Evolutionary conservation across 2,329 filamentous ascomycete species (phyloP).

Genomic region (Pseudogymnoascus sp.): DNA sequence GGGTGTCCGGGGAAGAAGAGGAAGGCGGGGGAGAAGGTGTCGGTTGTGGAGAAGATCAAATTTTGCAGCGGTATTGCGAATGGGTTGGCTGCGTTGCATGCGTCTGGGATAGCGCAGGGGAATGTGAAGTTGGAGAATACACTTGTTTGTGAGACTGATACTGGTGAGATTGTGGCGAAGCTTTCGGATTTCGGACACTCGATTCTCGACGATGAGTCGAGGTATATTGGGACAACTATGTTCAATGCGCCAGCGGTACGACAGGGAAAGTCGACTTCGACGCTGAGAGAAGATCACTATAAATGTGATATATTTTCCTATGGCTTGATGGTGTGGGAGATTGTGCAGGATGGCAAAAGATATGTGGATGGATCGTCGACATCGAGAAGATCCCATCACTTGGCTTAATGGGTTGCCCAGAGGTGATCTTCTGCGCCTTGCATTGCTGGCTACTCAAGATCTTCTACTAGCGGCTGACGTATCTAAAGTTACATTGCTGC

Average conservation of each 20-base stretch:
- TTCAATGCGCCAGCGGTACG: not conserved
- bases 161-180: not conserved
- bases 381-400: not conserved
- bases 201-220: not conserved
- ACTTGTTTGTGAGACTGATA: not conserved
- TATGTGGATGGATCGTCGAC: not conserved
- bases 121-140: constrained; percentile 3
- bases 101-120: not conserved
- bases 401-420: not conserved
- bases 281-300: not conserved
- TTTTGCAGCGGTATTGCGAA: not conserved
- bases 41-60: not conserved
- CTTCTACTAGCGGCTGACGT: not conserved
- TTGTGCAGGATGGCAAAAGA: not conserved
- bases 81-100: not conserved
- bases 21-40: not conserved
- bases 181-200: constrained; percentile 8
- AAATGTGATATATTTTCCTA: constrained; percentile 7
- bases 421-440: constrained; percentile 5
- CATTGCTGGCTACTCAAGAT: not conserved
- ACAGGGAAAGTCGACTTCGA: not conserved
- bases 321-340: constrained; percentile 8
- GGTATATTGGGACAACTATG: not conserved
- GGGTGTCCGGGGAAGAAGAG: not conserved
- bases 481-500: not conserved